Conservation (phyloP, 2,329 filamentous ascomycete genomes). For the Aspergillus udagawae region DNA sequence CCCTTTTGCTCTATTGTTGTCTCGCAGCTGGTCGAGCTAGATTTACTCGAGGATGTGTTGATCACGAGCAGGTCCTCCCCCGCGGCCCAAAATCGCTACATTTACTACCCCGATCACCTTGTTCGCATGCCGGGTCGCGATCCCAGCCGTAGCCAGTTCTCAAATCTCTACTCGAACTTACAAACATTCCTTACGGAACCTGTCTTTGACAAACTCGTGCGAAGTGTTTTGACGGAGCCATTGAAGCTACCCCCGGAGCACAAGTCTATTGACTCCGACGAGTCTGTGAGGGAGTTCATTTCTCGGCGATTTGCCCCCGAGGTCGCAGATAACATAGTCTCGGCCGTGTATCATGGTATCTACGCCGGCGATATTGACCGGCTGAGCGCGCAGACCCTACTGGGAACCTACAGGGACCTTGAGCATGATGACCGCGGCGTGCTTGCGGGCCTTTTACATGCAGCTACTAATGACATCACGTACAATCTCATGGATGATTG, state of each 20-base stretch:
- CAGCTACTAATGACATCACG: conserved; percentile 5
- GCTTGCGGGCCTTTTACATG: conserved; percentile 13
- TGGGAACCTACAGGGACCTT: conserved; percentile 49
- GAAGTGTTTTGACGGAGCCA: conserved; percentile 30
- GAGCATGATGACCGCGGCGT: conserved; percentile 34
- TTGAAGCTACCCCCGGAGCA: conserved; percentile 28
- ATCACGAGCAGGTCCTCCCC: conserved; percentile 49
- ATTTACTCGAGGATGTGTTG: conserved; percentile 54
- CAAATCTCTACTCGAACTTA: conserved; percentile 26
- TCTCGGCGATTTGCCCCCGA: conserved; percentile 50
- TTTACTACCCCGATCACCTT: conserved; percentile 85
- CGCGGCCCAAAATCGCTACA: conserved; percentile 63
- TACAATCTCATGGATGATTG: conserved; percentile 23
- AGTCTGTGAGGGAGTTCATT: conserved; percentile 68
- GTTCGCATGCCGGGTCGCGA: conserved; percentile 56
- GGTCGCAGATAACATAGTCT: conserved; percentile 68
- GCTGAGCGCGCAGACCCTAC: conserved; percentile 66
- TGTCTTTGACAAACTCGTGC: conserved; percentile 49
- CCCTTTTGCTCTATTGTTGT: conserved; percentile 1
- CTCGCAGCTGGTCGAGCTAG: conserved; percentile 54
- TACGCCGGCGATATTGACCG: conserved; percentile 85
- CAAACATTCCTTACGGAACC: conserved; percentile 49
- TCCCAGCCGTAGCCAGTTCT: conserved; percentile 16
- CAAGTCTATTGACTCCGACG: conserved; percentile 49
- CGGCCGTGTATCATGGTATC: conserved; percentile 77